Conservation (phyloP, 306 rosid genomes). For the Prosopis cineraria region DNA sequence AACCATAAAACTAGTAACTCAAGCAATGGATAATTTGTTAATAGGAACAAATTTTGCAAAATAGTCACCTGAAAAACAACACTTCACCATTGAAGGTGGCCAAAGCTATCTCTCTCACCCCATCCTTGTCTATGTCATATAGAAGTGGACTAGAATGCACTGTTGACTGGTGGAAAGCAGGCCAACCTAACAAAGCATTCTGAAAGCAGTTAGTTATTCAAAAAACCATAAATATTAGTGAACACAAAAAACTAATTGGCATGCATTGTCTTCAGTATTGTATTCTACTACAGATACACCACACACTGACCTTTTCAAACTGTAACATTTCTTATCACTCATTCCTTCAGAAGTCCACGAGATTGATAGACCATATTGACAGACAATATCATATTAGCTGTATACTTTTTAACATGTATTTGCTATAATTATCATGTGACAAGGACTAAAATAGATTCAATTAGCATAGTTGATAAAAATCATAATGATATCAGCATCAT, state of each 20-base stretch:
- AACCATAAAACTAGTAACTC: conserved; percentile 20
- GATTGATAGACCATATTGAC: conserved; percentile 14
- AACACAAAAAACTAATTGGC: background rate
- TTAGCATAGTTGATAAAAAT: background rate
- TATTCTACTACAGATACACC: background rate
- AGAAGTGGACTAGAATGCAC: conserved; percentile 95
- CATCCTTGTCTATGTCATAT: conserved; percentile 97
- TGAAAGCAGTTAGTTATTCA: conserved; percentile 31
- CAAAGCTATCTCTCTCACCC: conserved; percentile 92
- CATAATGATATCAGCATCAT: background rate
- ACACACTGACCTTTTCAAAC: conserved; percentile 12
- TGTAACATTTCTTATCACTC: background rate
- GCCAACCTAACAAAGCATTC: conserved; percentile 82
- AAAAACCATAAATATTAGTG: background rate
- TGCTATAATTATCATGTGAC: background rate
- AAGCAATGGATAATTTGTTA: conserved; percentile 7
- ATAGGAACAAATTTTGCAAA: conserved; percentile 13
- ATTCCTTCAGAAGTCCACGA: background rate
- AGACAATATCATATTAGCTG: background rate
- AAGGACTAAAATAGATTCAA: background rate
- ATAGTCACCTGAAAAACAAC: conserved; percentile 83
- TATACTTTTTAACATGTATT: background rate
- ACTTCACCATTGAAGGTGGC: conserved; percentile 99
- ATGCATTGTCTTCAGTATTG: conserved; percentile 15
- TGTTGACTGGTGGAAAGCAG: conserved; percentile 98